Base-by-base conservation (phyloP, 2,329 filamentous ascomycete species). In the Hypomyces rosellus region DNA sequence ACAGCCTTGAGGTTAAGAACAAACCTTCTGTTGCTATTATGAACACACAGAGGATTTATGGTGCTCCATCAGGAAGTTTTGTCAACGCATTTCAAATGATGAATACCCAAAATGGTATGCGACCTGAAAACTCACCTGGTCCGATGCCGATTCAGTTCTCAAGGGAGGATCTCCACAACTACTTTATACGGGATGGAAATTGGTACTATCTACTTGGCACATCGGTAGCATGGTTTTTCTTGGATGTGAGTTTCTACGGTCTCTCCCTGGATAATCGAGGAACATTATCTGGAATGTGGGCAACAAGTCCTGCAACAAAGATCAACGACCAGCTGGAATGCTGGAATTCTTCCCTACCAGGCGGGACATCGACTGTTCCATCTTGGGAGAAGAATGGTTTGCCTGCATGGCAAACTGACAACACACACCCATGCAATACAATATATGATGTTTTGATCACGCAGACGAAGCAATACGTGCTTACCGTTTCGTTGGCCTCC, bases 1-100 rank as follows among this genome's bases (percentile, higher is more conserved):
- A 83, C 64, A 77, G 79, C 9, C 74, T 85, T 25, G 82, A 86
- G 57, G 81, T 86, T 55, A 80, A 81, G 55, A 76, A 79, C 59
- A 81, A 84, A 57, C 76, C 80, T 0, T 73, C 74, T 5, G 74
- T 77, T 40, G 81, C 80, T 11, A 73, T 83, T 34, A 71, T 77
- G 53, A 79, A 84, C 43, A 82, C 80, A 0, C 79, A 81, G 43
- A 70, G 75, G 14, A 73, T 83, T 5, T 84, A 84, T 56, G 76
- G 74, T 20, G 70, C 71, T 1, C 67, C 46, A 46, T 55, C 59
- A 13, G 57, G 57, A 2, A 54, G 34, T 13, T 51, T 50, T 25
- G 15, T 52, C 9, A 60, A 55, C 38, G 42, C 54, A 7, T 55
- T 62, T 44, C 61, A 53, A n/a, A 52, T 57, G 41, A 52, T 57